Evolutionary conservation across 2,329 filamentous ascomycete genomes (phyloP), one percentile per base, ranked within the genome.

Genomic region (Tothia fuscella): DNA sequence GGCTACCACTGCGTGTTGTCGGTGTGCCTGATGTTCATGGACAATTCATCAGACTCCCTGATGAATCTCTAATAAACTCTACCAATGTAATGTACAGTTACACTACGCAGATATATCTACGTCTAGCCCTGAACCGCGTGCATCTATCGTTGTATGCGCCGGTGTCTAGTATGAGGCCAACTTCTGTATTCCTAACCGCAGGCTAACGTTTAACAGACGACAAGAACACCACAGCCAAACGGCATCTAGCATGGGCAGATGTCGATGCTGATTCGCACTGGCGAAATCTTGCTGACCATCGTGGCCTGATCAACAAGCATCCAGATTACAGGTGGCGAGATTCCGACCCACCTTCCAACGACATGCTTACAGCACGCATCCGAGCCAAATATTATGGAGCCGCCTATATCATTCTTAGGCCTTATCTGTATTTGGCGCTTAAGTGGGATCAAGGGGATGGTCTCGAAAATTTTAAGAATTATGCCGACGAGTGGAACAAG

Each of bases 371-470:
- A 10, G 89, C 89, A 24, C 76, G 91, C 17, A 68, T 96, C 47
- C 79, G 89, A 31, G 91, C 84, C 12, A 96, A 98, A 59, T 96
- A 91, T 60, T 96, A 89, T 68, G 91, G 91, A 16, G 88, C 86
- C 0, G 76, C 82, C 49, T 87, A 93, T 47, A 88, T 96, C 55
- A 88, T 89, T 20, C 82, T 91, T 56, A 76, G 91, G 19, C 85
- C 84, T 1, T 86, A 89, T 46, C 60, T 81, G 16, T 72, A 75
- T 50, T 69, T 62, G 65, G 48, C 42, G 7, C 16, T 37, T 21
- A 14, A 21, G 26, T 22, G 35, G 19, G 7, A 22, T 9, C 10
- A 22, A 9, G 35, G 20, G 10, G 13, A n/a, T n/a, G n/a, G n/a
- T n/a, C n/a, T n/a, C n/a, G 19, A 24, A 9, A 21, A 38, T 9